These are phyloP conservation scores for Apiotrichum veenhuisii DNA, from an alignment of 1,284 basidiomycete genomes.

Conservation along the genomic window DNA sequence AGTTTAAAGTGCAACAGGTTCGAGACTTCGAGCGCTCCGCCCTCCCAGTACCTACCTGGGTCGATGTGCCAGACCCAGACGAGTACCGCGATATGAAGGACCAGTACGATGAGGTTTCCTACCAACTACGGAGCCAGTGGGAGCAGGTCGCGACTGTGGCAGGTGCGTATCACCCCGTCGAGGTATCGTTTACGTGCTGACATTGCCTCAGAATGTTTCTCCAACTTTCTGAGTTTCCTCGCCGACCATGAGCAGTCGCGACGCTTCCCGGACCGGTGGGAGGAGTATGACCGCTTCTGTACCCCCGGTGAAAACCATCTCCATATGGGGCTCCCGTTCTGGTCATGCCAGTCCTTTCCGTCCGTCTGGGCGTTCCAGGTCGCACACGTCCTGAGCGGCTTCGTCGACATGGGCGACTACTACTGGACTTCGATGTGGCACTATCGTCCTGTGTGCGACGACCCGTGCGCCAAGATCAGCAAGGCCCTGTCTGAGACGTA, in stretches of 20 bases:
- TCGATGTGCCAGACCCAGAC: no score
- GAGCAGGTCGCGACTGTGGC: neutral
- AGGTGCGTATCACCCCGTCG: neutral
- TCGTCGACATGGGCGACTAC: neutral
- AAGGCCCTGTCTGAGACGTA: neutral
- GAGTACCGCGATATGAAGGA: neutral
- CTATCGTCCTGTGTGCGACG: neutral
- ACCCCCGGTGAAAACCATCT: neutral
- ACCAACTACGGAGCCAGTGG: neutral
- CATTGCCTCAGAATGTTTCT: neutral
- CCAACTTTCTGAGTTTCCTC: neutral
- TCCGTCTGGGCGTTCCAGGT: constrained; percentile 4
- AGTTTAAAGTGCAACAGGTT: no score
- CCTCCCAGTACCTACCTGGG: neutral
- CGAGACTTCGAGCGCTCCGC: neutral
- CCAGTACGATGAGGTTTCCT: no score
- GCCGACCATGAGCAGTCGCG: neutral
- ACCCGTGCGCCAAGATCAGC: neutral
- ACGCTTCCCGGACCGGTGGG: neutral
- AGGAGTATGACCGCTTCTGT: neutral
- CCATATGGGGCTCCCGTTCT: neutral
- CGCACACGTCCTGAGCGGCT: neutral
- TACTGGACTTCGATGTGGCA: neutral
- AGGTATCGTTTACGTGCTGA: no score
- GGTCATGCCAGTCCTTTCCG: neutral